Conservation (phyloP, 2,329 filamentous ascomycete genomes). For the Fusarium decemcellulare region DNA sequence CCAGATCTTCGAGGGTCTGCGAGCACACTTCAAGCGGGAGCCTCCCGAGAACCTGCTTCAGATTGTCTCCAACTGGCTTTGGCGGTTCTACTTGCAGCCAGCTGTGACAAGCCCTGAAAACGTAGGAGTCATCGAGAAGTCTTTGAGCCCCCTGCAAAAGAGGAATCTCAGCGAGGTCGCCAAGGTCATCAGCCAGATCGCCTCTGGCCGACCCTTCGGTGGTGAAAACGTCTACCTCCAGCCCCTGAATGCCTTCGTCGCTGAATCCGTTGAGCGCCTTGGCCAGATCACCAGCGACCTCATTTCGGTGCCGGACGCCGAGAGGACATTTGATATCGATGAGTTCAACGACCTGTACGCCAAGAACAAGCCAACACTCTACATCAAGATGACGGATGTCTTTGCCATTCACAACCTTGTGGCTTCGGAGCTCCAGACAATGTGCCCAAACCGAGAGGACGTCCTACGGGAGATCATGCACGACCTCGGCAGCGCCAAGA, state of each 20-base stretch:
- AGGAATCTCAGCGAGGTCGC: constrained; percentile 91
- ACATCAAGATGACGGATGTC: constrained; percentile 98
- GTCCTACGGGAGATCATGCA: constrained; percentile 91
- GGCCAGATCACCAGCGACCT: constrained; percentile 81
- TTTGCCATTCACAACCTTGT: constrained; percentile 96
- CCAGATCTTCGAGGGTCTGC: constrained; percentile 86
- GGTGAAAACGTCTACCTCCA: constrained; percentile 97
- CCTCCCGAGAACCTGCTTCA: constrained; percentile 84
- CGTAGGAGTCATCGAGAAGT: constrained; percentile 91
- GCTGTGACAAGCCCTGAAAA: constrained; percentile 92
- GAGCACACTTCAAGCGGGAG: constrained; percentile 84
- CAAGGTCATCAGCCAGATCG: constrained; percentile 92
- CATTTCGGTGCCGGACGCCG: constrained; percentile 87
- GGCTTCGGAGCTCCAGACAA: constrained; percentile 80
- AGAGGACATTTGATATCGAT: constrained; percentile 96
- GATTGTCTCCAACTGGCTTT: constrained; percentile 90
- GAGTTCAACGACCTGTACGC: constrained; percentile 99
- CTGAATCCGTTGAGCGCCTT: constrained; percentile 86
- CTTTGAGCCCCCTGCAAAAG: constrained; percentile 91
- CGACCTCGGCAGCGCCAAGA: constrained; percentile 95
- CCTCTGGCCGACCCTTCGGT: constrained; percentile 90
- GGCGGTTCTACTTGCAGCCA: constrained; percentile 93
- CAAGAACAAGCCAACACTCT: constrained; percentile 96
- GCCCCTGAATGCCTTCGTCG: constrained; percentile 92
- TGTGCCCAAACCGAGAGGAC: constrained; percentile 88